Evolutionary conservation across 139 green algal genomes (phyloP).

Genomic region (Chlamydomonas incerta): DNA sequence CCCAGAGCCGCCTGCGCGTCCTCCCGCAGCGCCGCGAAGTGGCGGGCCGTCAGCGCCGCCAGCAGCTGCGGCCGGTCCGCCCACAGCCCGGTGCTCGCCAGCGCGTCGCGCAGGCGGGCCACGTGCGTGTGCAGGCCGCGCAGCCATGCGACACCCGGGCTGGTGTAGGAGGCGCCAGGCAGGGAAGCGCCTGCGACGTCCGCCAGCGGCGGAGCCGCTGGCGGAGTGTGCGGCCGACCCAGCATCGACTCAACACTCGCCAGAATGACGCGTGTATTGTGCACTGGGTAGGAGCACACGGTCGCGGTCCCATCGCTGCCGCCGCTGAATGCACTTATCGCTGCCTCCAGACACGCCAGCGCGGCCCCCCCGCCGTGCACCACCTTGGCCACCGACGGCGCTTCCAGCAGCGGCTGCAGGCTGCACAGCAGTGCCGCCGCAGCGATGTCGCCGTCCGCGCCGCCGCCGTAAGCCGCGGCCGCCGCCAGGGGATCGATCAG

Average conservation of each 20-base stretch:
- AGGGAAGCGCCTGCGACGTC: too few species aligned
- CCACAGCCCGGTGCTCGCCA: neutral
- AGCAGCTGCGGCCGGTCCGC: neutral
- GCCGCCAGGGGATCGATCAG: neutral
- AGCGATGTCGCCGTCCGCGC: neutral
- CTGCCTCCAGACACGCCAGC: neutral
- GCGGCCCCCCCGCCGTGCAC: neutral
- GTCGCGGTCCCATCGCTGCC: neutral
- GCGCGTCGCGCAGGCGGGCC: neutral
- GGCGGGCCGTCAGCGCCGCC: neutral
- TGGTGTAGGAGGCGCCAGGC: too few species aligned
- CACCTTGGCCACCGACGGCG: constrained; percentile 9
- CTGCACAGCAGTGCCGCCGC: neutral
- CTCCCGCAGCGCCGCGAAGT: neutral
- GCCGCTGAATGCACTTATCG: neutral
- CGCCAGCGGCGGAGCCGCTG: neutral
- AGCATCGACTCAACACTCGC: neutral
- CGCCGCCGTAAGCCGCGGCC: neutral
- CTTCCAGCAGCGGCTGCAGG: neutral
- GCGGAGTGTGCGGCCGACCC: neutral
- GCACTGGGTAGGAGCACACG: neutral
- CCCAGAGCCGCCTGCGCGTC: neutral
- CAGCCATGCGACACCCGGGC: too few species aligned
- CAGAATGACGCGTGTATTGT: constrained; percentile 3
- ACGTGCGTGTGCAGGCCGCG: neutral